Percentiles rank a stretch among this genome's conserved stretches.
Conservation (phyloP, 176 grass and related monocot species). For the Oryza meyeriana region DNA sequence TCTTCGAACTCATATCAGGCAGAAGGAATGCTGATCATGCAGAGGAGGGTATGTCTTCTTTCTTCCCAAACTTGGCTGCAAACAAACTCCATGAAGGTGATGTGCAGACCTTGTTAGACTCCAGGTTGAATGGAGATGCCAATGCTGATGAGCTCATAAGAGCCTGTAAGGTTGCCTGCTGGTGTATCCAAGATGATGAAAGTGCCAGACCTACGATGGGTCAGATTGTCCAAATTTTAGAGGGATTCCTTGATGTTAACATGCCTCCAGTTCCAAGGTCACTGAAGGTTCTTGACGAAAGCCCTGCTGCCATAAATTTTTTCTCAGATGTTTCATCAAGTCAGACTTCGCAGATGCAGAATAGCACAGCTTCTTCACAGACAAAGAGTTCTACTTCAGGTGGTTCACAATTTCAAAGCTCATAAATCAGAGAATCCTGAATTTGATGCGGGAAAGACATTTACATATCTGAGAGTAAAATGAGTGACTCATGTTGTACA, state of each 20-base stretch:
- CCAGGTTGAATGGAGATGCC: slow-evolving; percentile 52
- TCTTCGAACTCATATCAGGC: slow-evolving; percentile 79
- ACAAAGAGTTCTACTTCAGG: slow-evolving; percentile 35
- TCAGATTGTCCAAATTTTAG: slow-evolving; percentile 75
- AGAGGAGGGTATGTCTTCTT: slow-evolving; percentile 29
- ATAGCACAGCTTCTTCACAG: slow-evolving; percentile 45
- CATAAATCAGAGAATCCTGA: slow-evolving; percentile 22
- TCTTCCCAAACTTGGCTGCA: slow-evolving; percentile 62
- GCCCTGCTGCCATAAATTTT: slow-evolving; percentile 65
- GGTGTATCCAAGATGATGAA: slow-evolving; percentile 96
- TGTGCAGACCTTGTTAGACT: slow-evolving; percentile 51
- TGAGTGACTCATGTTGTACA: slow-evolving; percentile 17
- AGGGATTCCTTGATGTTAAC: slow-evolving; percentile 71
- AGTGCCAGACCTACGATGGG: slow-evolving; percentile 62
- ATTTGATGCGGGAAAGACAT: slow-evolving; percentile 5
- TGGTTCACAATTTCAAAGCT: slow-evolving; percentile 20
- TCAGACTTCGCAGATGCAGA: slow-evolving; percentile 42
- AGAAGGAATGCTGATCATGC: slow-evolving; percentile 55
- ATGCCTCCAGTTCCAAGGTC: slow-evolving; percentile 72
- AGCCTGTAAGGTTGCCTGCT: slow-evolving; percentile 80
- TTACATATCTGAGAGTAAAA: slow-evolving; percentile 13
- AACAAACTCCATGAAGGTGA: slow-evolving; percentile 62
- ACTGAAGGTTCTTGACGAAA: slow-evolving; percentile 56
- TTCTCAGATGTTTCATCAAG: slow-evolving; percentile 64
- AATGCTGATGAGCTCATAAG: slow-evolving; percentile 57